These are phyloP conservation scores for Colletotrichum orchidophilum DNA, from an alignment of 2,329 filamentous ascomycete genomes.

Conservation along the genomic window DNA sequence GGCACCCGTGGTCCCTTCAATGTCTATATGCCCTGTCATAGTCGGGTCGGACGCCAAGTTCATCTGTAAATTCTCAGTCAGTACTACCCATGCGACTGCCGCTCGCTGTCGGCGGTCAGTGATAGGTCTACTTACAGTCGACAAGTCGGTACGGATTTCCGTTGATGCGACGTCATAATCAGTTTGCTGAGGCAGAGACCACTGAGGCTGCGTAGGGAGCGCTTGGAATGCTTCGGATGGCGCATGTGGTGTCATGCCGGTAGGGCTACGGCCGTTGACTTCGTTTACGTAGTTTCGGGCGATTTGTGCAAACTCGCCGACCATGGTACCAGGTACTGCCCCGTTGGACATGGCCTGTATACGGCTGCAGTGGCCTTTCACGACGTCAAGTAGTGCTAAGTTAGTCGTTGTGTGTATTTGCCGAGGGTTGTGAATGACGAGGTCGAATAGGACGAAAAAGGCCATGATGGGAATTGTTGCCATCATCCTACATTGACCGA, in stretches of 20 bases:
- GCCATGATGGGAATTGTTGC: conserved; percentile 47
- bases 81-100: neutral
- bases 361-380: conserved; percentile 50
- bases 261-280: conserved; percentile 21
- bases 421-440: conserved; percentile 45
- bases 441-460: conserved; percentile 52
- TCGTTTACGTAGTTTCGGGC: conserved; percentile 48
- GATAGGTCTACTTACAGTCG: neutral
- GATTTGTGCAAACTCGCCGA: conserved; percentile 51
- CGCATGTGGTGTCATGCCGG: neutral
- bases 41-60: neutral
- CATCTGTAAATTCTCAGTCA: neutral
- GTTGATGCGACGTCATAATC: neutral
- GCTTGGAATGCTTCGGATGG: neutral
- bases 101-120: neutral
- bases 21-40: conserved; percentile 28
- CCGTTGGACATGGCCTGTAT: conserved; percentile 49
- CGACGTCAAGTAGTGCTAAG: conserved; percentile 50
- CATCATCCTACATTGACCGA: conserved; percentile 36
- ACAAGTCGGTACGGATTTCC: neutral
- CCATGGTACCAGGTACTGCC: conserved; percentile 44
- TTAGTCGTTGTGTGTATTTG: conserved; percentile 45
- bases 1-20: conserved; percentile 7
- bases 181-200: neutral
- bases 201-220: neutral